phyloP scores from a whole-genome alignment of 441 rosid species.

The Breynia disticha region DNA sequence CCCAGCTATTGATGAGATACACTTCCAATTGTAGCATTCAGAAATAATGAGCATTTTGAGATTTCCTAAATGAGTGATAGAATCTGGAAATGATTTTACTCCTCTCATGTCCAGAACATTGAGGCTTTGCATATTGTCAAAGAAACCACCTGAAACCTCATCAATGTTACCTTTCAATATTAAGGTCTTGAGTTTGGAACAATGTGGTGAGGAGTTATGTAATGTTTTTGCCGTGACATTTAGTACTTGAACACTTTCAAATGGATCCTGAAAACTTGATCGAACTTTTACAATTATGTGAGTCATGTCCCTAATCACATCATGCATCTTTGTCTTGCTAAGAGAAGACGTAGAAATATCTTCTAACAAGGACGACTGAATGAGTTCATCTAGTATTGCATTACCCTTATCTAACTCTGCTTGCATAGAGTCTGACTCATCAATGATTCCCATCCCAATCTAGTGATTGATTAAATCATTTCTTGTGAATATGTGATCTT shows the following conservation, averaged over 20 bases:
- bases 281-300: conserved; percentile 13
- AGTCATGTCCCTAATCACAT: conserved; percentile 17
- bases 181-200: conserved; percentile 8
- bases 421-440: neutral
- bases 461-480: neutral
- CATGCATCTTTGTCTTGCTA: conserved; percentile 14
- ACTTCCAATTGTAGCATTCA: neutral
- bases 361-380: conserved; percentile 9
- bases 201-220: neutral
- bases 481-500: neutral
- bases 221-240: conserved; percentile 1
- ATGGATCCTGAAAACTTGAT: conserved; percentile 4
- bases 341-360: too few relatives aligned
- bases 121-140: too few relatives aligned
- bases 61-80: too few relatives aligned
- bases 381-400: conserved; percentile 2
- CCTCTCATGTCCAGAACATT: neutral
- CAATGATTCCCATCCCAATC: conserved; percentile 11
- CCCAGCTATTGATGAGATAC: neutral
- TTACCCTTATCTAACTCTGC: conserved; percentile 4
- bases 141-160: neutral
- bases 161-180: neutral
- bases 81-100: neutral
- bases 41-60: neutral
- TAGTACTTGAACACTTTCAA: conserved; percentile 10